Evolutionary conservation across 129 eudicot genomes (phyloP), one percentile per base, ranked within the genome.

Genomic region (Flaveria robusta): DNA sequence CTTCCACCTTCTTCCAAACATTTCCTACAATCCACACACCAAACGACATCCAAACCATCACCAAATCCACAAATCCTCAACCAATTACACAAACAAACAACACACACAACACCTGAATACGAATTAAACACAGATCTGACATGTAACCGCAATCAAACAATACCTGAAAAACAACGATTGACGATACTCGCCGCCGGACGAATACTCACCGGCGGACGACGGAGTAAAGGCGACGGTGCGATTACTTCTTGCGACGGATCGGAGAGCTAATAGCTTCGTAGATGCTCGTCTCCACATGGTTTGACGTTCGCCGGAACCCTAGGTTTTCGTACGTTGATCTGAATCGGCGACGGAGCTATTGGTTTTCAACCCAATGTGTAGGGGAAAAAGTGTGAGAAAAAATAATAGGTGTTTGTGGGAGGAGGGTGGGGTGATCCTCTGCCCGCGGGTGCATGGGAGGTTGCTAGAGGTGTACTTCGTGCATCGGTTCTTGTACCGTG

Each of bases 1-100:
- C 91, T 66, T 89, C 94, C 8, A 82, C 52, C 42, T 72, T 86
- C 54, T 79, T 79, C 6, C 79, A 14, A 3, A 74, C 84, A 41
- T 66, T 62, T 47, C 78, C 84, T 80, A 74, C 68, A 66, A 31
- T 55, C 55, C 4, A 26, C n/a, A n/a, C 46, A 52, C 23, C 43
- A 43, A 62, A 62, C 55, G 47, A 70, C 52, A 68, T 55, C 67
- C 63, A 63, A 72, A 63, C 24, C 64, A 23, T n/a, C 5, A 29
- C 34, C 12, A 60, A 23, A 63, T 39, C 64, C 51, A 29, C 18
- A 64, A 41, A 79, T 26, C 65, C 13, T 62, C 22, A 27, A 15
- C 52, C 49, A 43, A 66, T 64, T 42, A 9, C 56, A 72, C 37
- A 42, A 27, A 43, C 64, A 68, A 41, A 42, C 24, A 20, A 54